Percentiles rank a stretch among this genome's conserved stretches.
These are phyloP conservation scores for Rhynchosporium graminicola DNA, from an alignment of 2,329 filamentous ascomycete species.

Conservation along the genomic window DNA sequence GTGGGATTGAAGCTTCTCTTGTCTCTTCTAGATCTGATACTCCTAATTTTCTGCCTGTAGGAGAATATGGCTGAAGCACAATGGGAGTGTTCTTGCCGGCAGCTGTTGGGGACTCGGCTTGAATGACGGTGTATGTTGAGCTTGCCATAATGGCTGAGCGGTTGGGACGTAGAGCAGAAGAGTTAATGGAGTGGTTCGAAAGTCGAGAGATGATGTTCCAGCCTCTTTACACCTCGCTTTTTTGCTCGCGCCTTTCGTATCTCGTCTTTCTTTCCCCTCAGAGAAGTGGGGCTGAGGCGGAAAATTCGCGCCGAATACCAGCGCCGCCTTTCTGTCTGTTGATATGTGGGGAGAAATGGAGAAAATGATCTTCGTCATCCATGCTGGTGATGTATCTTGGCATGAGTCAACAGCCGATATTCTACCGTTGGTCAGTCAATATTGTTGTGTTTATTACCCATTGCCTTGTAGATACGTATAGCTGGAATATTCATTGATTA, in stretches of 20 bases:
- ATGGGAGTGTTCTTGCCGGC: slow-evolving; percentile 1
- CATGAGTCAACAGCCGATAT: slow-evolving; percentile 9
- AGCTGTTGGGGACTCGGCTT: slow-evolving; percentile 11
- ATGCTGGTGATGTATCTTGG: neutral
- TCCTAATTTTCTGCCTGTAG: slow-evolving; percentile 6
- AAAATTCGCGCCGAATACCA: neutral
- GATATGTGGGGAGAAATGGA: slow-evolving; percentile 7
- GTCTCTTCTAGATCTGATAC: slow-evolving; percentile 21
- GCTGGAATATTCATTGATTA: no score
- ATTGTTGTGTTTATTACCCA: neutral
- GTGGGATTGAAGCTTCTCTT: slow-evolving; percentile 18
- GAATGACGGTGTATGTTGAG: slow-evolving; percentile 13
- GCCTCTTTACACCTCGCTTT: slow-evolving; percentile 5
- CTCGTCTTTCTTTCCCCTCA: neutral
- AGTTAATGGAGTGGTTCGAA: neutral
- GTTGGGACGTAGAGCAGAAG: neutral
- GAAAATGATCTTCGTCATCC: neutral
- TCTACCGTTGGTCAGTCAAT: slow-evolving; percentile 5
- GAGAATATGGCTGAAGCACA: slow-evolving; percentile 6
- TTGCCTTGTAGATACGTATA: no score
- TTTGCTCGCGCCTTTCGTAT: neutral
- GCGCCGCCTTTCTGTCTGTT: neutral
- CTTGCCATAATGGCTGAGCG: slow-evolving; percentile 18
- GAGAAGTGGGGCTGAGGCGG: slow-evolving; percentile 3
- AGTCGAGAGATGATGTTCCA: neutral